Evolutionary conservation across 306 rosid species (phyloP).

Genomic region (Astragalus membranaceus): DNA sequence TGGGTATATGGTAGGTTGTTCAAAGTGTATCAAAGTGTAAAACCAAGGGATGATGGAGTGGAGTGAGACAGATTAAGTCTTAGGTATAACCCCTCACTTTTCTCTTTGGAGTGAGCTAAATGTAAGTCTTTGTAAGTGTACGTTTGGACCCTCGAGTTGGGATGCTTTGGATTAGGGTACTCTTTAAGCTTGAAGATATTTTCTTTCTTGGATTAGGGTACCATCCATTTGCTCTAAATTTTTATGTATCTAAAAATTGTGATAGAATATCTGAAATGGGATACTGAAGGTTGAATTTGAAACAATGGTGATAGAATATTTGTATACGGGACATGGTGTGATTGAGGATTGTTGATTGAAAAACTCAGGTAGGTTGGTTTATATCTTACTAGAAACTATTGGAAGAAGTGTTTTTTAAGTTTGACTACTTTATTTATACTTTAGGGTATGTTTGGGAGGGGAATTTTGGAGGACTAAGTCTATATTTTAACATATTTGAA

Average conservation of each 20-base stretch:
- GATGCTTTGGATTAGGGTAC: not conserved
- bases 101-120: not conserved
- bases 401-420: constrained; percentile 12
- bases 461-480: not conserved
- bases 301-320: not conserved
- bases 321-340: not conserved
- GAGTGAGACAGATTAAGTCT: not conserved
- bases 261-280: too few species aligned
- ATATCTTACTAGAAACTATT: not conserved
- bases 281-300: not conserved
- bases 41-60: not conserved
- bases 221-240: not conserved
- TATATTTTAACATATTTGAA: too few species aligned
- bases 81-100: not conserved
- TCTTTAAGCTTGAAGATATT: not conserved
- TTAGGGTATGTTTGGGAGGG: not conserved
- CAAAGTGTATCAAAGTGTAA: not conserved
- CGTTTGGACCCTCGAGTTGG: too few species aligned
- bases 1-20: not conserved
- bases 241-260: not conserved
- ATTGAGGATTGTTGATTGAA: constrained; percentile 14
- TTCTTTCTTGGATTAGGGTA: not conserved
- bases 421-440: not conserved
- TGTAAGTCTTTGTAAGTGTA: not conserved
- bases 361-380: not conserved